Conservation (phyloP, 495 filamentous ascomycete species). For the Podospora tetraspora region DNA sequence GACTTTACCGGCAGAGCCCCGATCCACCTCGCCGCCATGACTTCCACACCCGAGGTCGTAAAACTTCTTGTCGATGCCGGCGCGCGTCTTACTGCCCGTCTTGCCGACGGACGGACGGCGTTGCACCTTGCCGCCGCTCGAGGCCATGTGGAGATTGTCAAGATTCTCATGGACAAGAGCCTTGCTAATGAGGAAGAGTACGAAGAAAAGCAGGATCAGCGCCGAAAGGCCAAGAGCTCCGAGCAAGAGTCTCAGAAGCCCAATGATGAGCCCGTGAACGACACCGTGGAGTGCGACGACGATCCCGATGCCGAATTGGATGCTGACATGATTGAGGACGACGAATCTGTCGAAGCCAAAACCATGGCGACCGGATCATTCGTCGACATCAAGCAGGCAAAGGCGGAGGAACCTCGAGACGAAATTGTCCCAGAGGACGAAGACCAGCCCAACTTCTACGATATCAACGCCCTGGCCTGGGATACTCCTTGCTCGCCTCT, state of each 20-base stretch:
- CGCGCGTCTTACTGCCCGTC: conserved; percentile 62
- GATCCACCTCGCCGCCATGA: conserved; percentile 66
- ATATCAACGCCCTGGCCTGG: conserved; percentile 71
- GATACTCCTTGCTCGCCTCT: conserved; percentile 64
- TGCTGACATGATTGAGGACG: conserved; percentile 36
- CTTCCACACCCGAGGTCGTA: conserved; percentile 63
- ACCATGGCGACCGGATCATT: conserved; percentile 59
- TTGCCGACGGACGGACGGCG: conserved; percentile 73
- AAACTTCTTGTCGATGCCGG: conserved; percentile 63
- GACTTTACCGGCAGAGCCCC: conserved; percentile 80
- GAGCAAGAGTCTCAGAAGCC: conserved; percentile 13
- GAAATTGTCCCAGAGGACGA: conserved; percentile 48
- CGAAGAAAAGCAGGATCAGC: conserved; percentile 50
- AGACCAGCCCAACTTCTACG: conserved; percentile 69
- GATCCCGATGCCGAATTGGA: conserved; percentile 19
- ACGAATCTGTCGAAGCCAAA: conserved; percentile 38
- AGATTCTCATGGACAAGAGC: conserved; percentile 63
- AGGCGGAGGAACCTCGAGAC: conserved; percentile 30
- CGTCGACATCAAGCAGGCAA: conserved; percentile 53
- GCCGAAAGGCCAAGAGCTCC: conserved; percentile 34
- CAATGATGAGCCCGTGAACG: neutral
- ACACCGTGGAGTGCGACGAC: conserved; percentile 8
- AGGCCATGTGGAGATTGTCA: conserved; percentile 63
- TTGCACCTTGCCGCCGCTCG: conserved; percentile 70
- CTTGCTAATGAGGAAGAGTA: conserved; percentile 63